Percentiles rank a stretch among this genome's conserved stretches.
Evolutionary conservation across 1,284 basidiomycete species (phyloP).

Genomic region (Ganoderma resinaceum): DNA sequence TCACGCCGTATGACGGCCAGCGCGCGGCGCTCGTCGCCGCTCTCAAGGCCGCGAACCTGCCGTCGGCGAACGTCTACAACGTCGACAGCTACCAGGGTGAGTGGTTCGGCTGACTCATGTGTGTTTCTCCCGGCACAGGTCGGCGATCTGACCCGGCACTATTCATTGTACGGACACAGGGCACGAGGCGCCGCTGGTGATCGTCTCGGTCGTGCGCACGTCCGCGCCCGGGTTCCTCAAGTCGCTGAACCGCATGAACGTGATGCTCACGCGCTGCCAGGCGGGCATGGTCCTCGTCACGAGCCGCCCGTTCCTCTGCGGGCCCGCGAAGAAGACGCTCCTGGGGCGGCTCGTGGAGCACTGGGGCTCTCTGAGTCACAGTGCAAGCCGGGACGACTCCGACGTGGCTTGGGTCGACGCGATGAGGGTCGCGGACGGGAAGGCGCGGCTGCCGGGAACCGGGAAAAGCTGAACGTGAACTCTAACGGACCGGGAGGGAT

Average conservation of each 20-base stretch:
- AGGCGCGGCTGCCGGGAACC: conserved; percentile 18
- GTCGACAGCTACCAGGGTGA: conserved; percentile 74
- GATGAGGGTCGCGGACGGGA: conserved; percentile 20
- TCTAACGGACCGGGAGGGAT: background rate
- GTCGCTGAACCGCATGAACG: conserved; percentile 68
- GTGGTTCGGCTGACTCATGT: conserved; percentile 12
- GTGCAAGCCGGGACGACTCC: too few species aligned
- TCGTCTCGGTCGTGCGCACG: conserved; percentile 71
- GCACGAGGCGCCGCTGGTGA: conserved; percentile 55
- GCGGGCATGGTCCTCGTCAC: conserved; percentile 35
- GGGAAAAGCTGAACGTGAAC: background rate
- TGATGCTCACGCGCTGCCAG: conserved; percentile 52
- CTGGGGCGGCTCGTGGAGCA: conserved; percentile 28
- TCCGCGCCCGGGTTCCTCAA: conserved; percentile 62
- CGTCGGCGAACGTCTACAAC: conserved; percentile 65
- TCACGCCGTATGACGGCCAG: conserved; percentile 78
- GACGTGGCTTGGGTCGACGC: conserved; percentile 7
- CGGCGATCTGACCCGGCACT: conserved; percentile 1
- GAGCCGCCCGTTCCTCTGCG: conserved; percentile 30
- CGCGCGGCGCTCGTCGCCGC: conserved; percentile 56
- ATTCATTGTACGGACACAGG: conserved; percentile 24
- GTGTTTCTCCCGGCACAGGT: background rate
- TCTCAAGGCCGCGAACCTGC: conserved; percentile 52
- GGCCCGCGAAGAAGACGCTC: conserved; percentile 20
- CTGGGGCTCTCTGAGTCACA: conserved; percentile 11